Evolutionary conservation across 1,139 yeast species (phyloP).

Genomic region (Saccharomycopsis hybrid): DNA sequence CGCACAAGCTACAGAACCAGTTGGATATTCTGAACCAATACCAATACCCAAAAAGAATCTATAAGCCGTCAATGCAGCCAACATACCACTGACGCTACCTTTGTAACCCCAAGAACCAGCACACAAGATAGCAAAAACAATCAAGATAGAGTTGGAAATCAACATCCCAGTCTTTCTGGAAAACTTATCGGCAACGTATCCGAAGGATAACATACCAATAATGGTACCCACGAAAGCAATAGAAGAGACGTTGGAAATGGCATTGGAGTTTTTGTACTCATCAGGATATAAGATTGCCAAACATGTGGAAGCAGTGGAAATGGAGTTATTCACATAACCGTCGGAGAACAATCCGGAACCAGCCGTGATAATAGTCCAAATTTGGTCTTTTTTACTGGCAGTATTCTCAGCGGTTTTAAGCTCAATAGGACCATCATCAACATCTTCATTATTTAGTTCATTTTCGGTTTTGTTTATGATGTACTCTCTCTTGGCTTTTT

Average conservation of each 20-base stretch:
- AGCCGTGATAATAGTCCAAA: constrained; percentile 63
- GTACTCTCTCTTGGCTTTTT: constrained; percentile 30
- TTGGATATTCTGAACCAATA: constrained; percentile 87
- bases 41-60: constrained; percentile 85
- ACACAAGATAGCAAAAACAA: constrained; percentile 67
- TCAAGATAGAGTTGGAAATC: constrained; percentile 62
- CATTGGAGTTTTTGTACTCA: constrained; percentile 54
- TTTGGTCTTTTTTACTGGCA: constrained; percentile 21
- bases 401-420: constrained; percentile 8
- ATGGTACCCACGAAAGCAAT: constrained; percentile 90
- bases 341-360: constrained; percentile 92
- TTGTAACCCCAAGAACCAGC: constrained; percentile 85
- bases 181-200: constrained; percentile 69
- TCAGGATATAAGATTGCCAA: constrained; percentile 57
- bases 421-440: constrained; percentile 15
- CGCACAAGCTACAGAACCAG: constrained; percentile 90
- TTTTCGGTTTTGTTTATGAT: constrained; percentile 19
- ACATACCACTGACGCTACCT: constrained; percentile 59
- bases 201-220: constrained; percentile 77
- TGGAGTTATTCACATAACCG: constrained; percentile 83
- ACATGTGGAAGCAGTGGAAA: constrained; percentile 69
- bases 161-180: constrained; percentile 82
- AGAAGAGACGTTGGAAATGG: constrained; percentile 75
- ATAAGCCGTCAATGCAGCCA: constrained; percentile 76
- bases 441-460: constrained; percentile 14